Evolutionary conservation across 164 flowering plant species (phyloP).

Genomic region (Tetrastigma voinierianum): DNA sequence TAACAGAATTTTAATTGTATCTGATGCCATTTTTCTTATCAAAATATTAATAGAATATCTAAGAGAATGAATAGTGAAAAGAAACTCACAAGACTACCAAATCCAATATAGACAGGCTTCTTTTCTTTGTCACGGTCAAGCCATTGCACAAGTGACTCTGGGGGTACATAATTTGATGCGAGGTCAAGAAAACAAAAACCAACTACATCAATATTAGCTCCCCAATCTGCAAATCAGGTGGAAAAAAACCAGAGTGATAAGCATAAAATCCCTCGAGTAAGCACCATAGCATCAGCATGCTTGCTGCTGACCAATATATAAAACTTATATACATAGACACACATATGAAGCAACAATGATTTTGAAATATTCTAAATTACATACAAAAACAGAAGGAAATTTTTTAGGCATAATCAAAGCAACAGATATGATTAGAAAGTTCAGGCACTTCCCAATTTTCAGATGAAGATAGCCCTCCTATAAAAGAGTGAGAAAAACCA

Average conservation of each 20-base stretch:
- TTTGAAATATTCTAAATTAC: neutral
- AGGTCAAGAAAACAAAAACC: slow-evolving; percentile 70
- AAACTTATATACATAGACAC: too few relatives aligned
- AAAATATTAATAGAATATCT: neutral
- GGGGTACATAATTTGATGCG: slow-evolving; percentile 61
- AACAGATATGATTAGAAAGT: neutral
- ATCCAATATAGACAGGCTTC: slow-evolving; percentile 58
- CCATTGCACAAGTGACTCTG: slow-evolving; percentile 51
- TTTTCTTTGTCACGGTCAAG: slow-evolving; percentile 32
- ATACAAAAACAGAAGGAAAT: too few relatives aligned
- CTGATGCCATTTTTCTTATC: neutral
- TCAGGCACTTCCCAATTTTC: neutral
- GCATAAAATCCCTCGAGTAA: neutral
- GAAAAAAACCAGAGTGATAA: neutral
- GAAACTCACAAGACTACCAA: slow-evolving; percentile 63
- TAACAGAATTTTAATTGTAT: too few relatives aligned
- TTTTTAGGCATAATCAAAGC: too few relatives aligned
- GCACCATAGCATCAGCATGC: neutral
- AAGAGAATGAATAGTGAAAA: neutral
- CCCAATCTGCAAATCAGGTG: slow-evolving; percentile 51
- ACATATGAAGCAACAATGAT: neutral
- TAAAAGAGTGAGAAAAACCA: too few relatives aligned
- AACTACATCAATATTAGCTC: slow-evolving; percentile 57
- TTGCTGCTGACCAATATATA: neutral
- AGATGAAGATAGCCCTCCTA: neutral